Percentiles rank a stretch among this genome's conserved stretches.
Conservation (phyloP, 371 early-diverging fungal genomes). For the Mortierella sp. region DNA sequence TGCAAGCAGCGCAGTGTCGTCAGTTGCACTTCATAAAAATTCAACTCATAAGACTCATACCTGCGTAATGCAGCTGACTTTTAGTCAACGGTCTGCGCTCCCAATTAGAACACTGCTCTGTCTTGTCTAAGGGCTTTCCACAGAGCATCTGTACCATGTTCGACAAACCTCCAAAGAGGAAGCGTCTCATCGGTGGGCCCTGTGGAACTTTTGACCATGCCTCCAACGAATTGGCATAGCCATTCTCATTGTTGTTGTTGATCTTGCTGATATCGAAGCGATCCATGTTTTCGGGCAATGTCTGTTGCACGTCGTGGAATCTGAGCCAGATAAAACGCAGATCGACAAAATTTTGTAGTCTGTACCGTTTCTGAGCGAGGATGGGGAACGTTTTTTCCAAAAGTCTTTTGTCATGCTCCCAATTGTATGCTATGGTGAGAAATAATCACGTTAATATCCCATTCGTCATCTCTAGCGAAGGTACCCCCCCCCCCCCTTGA, state of each 20-base stretch:
- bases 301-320: neutral
- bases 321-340: constrained; percentile 8
- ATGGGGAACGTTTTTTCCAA: constrained; percentile 1
- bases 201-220: constrained; percentile 2
- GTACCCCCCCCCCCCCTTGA: neutral
- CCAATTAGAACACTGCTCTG: constrained; percentile 13
- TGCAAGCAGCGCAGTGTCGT: neutral
- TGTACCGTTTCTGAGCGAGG: neutral
- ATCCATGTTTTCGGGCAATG: too few species aligned
- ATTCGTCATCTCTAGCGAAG: neutral
- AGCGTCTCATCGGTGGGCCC: neutral
- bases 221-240: neutral
- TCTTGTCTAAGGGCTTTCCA: neutral
- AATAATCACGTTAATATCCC: neutral
- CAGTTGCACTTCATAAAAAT: too few species aligned
- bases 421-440: constrained; percentile 2
- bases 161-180: neutral
- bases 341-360: constrained; percentile 8
- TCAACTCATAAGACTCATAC: neutral
- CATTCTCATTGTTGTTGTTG: neutral
- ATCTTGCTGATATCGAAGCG: neutral
- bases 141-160: neutral
- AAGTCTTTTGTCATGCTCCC: neutral
- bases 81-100: constrained; percentile 10
- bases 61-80: constrained; percentile 1